Base-by-base conservation (phyloP, 2,329 filamentous ascomycete genomes). In the Sclerotinia sclerotiorum region DNA sequence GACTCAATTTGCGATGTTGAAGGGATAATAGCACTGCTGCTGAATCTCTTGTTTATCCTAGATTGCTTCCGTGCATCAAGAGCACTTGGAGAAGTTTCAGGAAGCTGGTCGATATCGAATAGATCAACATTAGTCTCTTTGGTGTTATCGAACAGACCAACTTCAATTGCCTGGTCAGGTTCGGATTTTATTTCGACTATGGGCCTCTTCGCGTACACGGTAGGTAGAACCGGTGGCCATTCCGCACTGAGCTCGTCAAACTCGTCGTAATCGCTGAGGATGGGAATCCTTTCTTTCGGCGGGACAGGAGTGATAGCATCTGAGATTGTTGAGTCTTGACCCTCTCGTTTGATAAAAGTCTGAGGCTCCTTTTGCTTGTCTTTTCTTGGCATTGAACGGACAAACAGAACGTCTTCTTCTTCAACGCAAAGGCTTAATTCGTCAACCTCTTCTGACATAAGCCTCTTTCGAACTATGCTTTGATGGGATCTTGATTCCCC, bases 351-450 rank as follows among this genome's bases (percentile, higher is more conserved):
- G 10, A 64, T 29, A 17, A 17, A 19, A 55, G 17, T 27, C 27
- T 4, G 65, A 24, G 39, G 13, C 52, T 39, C 27, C 32, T 32
- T 62, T 17, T 49, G 27, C 27, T 51, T 58, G 6, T 29, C 24
- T 13, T 24, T 56, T 21, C 42, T 72, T 35, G 70, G 68, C 21
- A 56, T 62, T 4, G 76, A 73, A 17, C 70, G 72, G 6, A 74
- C 52, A 8, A 74, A 55, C 19, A 74, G 48, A 65, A 74, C 70
- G 7, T 73, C 74, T n/a, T 74, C 72, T 17, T 67, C 60, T 4
- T 52, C 69, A 51, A 62, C 21, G 5, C 46, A 48, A 27, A 76
- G 65, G 65, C 74, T 76, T 13, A 77, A 69, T 62, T 76, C 76
- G 52, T 77, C 75, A n/a, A 73, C 42, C 21, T 74, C 75, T 27